Base-by-base conservation (phyloP, 1,284 basidiomycete genomes). In the Tilletiopsis washingtonensis region DNA sequence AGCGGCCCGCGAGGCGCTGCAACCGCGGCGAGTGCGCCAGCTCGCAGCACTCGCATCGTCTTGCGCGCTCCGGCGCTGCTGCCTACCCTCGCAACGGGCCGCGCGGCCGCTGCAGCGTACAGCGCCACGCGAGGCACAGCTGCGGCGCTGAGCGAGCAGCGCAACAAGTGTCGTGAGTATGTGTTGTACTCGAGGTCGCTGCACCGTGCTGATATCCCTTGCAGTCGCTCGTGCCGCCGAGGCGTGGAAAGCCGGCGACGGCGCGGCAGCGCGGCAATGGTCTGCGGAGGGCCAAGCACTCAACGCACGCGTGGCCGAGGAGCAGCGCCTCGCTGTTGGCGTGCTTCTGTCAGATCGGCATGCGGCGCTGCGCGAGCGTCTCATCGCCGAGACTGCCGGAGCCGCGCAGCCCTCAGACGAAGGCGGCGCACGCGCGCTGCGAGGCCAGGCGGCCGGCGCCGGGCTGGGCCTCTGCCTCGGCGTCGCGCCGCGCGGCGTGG, bases 161-260 rank as follows among this genome's bases (percentile, higher is more conserved):
- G 93, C 27, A 97, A 97, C 68, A 88, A 89, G 11, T 93, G 88
- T 69, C 79, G 29, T 34, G 29, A 34, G 29, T 34, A 9, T 9
- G 9, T n/a, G 9, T 34, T 34, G n/a, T 9, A 9, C 29, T 9
- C 29, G 9, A 34, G n/a, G n/a, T n/a, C 29, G n/a, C 29, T 9
- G 9, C 29, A n/a, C 9, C 29, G 9, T 34, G 9, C 29, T 34
- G n/a, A 9, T 34, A n/a, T n/a, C n/a, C 29, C 29, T 34, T n/a
- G 29, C n/a, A 34, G 29, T 98, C n/a, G 88, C 87, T 2, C 83
- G 89, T 40, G 93, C 93, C 4, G 90, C 93, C 1, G 90, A 96
- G 68, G 90, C 91, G 2, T 97, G 88, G 85, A 79, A 88, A 40
- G 81, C 87, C 11, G 91, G 91, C 3, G 91, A 98, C 61, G 91